Evolutionary conservation across 768 basidiomycete genomes (phyloP).

Genomic region (Pleurotus sapidus): DNA sequence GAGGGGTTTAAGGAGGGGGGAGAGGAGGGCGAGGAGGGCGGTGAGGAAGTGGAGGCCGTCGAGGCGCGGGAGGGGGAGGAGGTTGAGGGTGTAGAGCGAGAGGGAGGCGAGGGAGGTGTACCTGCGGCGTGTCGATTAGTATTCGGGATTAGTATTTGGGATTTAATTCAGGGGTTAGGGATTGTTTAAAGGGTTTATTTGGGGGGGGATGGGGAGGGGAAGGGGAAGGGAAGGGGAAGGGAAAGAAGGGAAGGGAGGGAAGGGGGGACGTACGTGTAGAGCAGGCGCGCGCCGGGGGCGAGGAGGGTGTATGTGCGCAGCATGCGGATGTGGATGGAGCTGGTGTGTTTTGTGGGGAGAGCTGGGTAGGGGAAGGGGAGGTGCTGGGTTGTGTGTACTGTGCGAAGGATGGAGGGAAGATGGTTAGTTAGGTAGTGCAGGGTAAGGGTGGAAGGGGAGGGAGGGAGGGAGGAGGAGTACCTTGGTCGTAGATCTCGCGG

Average conservation of each 20-base stretch:
- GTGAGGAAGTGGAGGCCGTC: conserved; percentile 67
- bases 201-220: background rate
- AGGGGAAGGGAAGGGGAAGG: conserved; percentile 20
- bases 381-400: conserved; percentile 55
- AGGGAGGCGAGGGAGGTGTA: conserved; percentile 66
- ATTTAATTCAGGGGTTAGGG: background rate
- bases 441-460: conserved; percentile 72
- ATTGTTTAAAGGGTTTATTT: background rate
- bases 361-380: conserved; percentile 12
- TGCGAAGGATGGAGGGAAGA: conserved; percentile 68
- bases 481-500: conserved; percentile 63
- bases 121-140: conserved; percentile 28
- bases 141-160: background rate
- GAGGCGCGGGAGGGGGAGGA: conserved; percentile 67
- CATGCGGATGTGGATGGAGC: too few relatives aligned
- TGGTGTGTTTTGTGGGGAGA: too few relatives aligned
- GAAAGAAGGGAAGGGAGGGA: background rate
- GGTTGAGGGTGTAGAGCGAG: conserved; percentile 80
- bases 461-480: conserved; percentile 55
- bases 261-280: too few relatives aligned
- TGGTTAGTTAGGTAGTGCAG: conserved; percentile 55
- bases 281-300: too few relatives aligned
- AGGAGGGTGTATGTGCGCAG: too few relatives aligned
- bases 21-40: conserved; percentile 16
- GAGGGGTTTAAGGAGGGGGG: background rate